Conservation (phyloP, 2,329 filamentous ascomycete species). For the Aureobasidium vineae region DNA sequence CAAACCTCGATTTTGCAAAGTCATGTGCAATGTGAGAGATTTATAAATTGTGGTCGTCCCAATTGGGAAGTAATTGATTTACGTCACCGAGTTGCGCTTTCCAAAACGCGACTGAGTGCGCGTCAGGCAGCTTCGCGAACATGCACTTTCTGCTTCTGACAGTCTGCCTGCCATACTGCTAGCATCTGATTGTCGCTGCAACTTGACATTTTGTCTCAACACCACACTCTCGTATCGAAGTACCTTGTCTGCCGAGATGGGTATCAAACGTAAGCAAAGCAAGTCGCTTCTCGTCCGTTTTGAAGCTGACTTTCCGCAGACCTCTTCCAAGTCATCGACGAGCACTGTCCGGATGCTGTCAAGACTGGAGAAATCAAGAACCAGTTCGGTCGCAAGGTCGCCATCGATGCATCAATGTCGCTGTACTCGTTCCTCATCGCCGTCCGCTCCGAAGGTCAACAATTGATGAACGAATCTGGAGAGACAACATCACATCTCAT, state of each 20-base stretch:
- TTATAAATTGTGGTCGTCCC: neutral
- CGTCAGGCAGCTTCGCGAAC: conserved; percentile 17
- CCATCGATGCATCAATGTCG: conserved; percentile 96
- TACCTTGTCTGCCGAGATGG: conserved; percentile 33
- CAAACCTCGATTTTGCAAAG: neutral
- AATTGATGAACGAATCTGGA: conserved; percentile 90
- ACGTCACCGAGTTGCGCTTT: conserved; percentile 9
- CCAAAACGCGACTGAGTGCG: conserved; percentile 6
- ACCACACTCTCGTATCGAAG: neutral
- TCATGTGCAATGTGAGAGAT: neutral
- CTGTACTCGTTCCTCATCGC: conserved; percentile 99
- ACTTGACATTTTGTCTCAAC: neutral
- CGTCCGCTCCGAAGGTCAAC: conserved; percentile 92
- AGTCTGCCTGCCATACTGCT: neutral
- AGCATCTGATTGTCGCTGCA: neutral
- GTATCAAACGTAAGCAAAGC: conserved; percentile 38
- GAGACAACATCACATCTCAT: conserved; percentile 98
- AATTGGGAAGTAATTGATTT: conserved; percentile 17
- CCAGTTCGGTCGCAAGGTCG: conserved; percentile 97
- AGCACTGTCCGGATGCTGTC: conserved; percentile 83
- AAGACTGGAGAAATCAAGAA: conserved; percentile 99
- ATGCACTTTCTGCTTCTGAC: conserved; percentile 12
- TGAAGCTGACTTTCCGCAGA: conserved; percentile 31
- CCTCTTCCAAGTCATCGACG: conserved; percentile 50
- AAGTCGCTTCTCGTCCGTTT: too few species aligned